Base-by-base conservation (phyloP, 768 basidiomycete genomes). In the Serendipita sp. region DNA sequence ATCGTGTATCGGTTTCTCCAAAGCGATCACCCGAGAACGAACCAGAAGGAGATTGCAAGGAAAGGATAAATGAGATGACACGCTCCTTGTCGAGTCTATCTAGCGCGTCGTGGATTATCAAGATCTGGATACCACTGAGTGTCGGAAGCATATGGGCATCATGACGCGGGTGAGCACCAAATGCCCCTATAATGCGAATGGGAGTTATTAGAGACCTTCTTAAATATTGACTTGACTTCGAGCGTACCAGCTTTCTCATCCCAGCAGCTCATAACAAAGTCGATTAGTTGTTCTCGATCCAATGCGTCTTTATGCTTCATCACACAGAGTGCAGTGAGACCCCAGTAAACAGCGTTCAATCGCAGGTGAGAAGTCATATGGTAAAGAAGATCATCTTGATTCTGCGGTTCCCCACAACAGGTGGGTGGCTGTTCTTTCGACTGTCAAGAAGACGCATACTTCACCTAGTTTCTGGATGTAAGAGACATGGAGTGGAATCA, bases 261-360 rank as follows among this genome's bases (percentile, higher is more conserved):
- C 92, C 93, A 98, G 73, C 96, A 99, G 68, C 84, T 86, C 84
- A 93, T 81, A 63, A 97, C 91, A 72, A 89, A 98, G 2, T 80
- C 79, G 35, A 98, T 81, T 81, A 89, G 89, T 67, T 91, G 91
- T 30, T 91, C 83, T 45, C 85, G 76, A 68, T 88, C 81, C 63
- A 99, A 76, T 0, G 91, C 91, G 58, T 93, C 87, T 64, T 83
- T 77, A 51, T 80, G 81, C 0, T 80, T 82, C 85, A 98, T 88
- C 52, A 92, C 78, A 44, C 81, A 88, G 2, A 95, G 76, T 0
- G 96, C 92, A 0, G 88, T 91, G 45, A 93, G 77, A 5, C 92
- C 96, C 96, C 96, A 99, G 74, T 96, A 99, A 5, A 98, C 79
- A 1, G 93, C 95, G 73, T 97, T 98, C 75, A 99, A 78, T 4